These are phyloP conservation scores for Wolfiporia cocos DNA, from an alignment of 1,284 basidiomycete species.

Conservation along the genomic window DNA sequence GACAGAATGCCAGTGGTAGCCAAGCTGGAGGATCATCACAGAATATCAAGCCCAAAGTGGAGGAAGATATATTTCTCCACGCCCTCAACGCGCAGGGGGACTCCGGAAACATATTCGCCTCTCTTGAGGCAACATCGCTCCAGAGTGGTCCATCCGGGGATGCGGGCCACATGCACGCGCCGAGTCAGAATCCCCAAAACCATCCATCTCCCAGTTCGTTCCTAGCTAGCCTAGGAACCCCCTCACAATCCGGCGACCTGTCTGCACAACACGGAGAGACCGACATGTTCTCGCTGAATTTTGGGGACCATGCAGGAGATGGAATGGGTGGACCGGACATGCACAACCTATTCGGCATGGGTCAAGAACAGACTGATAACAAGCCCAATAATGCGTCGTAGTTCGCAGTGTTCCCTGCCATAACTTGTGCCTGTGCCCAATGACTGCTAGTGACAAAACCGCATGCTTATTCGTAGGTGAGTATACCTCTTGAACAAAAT, in stretches of 20 bases:
- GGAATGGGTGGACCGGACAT: conserved; percentile 15
- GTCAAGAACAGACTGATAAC: too few species aligned
- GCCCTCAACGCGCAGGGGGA: conserved; percentile 9
- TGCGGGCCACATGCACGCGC: background rate
- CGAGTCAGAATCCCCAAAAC: conserved; percentile 6
- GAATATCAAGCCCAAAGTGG: conserved; percentile 16
- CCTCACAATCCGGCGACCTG: conserved; percentile 6
- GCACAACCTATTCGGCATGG: conserved; percentile 17
- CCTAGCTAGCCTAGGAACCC: conserved; percentile 23
- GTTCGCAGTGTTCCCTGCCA: too few species aligned
- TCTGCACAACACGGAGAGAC: conserved; percentile 3
- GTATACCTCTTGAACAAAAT: too few species aligned
- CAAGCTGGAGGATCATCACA: conserved; percentile 1
- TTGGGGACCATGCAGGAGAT: conserved; percentile 2
- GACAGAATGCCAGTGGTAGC: background rate
- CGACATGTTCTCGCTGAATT: conserved; percentile 10
- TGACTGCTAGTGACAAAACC: too few species aligned
- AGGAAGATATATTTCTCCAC: conserved; percentile 17
- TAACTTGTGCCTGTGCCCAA: too few species aligned
- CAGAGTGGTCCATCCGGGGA: background rate
- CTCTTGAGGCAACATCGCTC: conserved; percentile 8
- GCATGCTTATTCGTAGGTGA: too few species aligned
- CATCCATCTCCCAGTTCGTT: conserved; percentile 31
- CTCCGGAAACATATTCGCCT: conserved; percentile 15
- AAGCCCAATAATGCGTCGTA: too few species aligned